Base-by-base conservation (phyloP, 306 rosid species). In the Psophocarpus tetragonolobus region DNA sequence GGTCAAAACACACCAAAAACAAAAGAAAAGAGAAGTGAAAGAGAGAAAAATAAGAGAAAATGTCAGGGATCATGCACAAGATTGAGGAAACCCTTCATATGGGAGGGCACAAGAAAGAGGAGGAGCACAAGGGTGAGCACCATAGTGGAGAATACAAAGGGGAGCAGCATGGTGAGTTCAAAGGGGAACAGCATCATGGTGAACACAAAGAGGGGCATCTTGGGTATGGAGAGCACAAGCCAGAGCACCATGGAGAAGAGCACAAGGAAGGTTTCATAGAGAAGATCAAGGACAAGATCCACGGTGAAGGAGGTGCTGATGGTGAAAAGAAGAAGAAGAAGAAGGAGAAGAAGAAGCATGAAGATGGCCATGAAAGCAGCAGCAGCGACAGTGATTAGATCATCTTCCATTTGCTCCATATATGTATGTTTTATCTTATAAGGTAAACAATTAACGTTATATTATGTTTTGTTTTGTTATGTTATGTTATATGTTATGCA, bases 331-430 rank as follows among this genome's bases (percentile, higher is more conserved):
- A 80, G 74, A 70, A 80, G 75, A 75, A 87, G 82, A 50, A 88
- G 69, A 36, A 87, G 57, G 39, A 87, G 27, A 79, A 83, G 81
- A 60, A 82, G 39, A 44, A 66, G 35, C 50, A 64, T 11, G 84
- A 51, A 1, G 41, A 77, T 23, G 89, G 81, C 8, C 82, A 85
- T 42, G 81, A 76, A 26, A 80, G 85, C 87, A 88, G 92, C 87
- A 84, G 88, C 89, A 88, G 92, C 50, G 92, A 86, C 75, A 89
- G 89, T 73, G 90, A 89, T 77, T 89, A 87, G 86, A 84, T 82
- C 1, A 9, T 38, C 44, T 38, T 6, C 27, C n/a, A 17, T 12
- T 39, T 64, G 65, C 39, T 10, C 44, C 10, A 38, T 38, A 38
- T 35, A 35, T 35, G 13, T n/a, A n/a, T n/a, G n/a, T n/a, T n/a